A percentile compares a stretch with the other conserved stretches of the same genome.
Conservation (phyloP, 169 alveolate genomes). For the Pseudocohnilembus persalinus region DNA sequence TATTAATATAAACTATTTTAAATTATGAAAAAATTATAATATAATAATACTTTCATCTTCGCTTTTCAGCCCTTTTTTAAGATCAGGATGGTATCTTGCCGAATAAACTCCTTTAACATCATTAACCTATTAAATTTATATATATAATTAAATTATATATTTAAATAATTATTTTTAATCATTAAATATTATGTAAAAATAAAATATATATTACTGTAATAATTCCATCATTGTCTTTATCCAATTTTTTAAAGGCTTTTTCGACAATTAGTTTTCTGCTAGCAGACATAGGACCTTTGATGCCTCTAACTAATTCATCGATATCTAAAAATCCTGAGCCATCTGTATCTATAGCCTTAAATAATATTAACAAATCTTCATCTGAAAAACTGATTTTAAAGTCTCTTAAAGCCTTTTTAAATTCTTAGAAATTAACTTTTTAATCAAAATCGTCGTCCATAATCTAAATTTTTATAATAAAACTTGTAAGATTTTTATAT, state of each 20-base stretch:
- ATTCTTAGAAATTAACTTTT: constrained; percentile 60
- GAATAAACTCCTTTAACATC: constrained; percentile 56
- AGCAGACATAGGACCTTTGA: constrained; percentile 57
- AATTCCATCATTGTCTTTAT: constrained; percentile 48
- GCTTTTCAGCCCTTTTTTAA: constrained; percentile 66
- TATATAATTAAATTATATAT: background rate
- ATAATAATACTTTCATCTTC: constrained; percentile 56
- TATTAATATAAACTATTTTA: too few species aligned
- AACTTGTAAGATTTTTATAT: background rate
- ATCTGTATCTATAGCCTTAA: constrained; percentile 51
- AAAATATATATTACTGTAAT: constrained; percentile 5
- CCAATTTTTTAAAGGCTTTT: constrained; percentile 60
- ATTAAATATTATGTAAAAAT: too few species aligned
- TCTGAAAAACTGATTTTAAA: constrained; percentile 54
- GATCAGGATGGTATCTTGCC: constrained; percentile 78
- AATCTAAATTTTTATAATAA: background rate
- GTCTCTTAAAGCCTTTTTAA: constrained; percentile 63
- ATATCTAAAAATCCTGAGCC: constrained; percentile 54
- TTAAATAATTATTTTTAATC: too few species aligned
- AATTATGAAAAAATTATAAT: too few species aligned
- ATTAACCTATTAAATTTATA: constrained; percentile 32
- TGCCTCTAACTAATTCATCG: constrained; percentile 57
- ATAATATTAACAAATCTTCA: constrained; percentile 53
- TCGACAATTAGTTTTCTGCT: constrained; percentile 47
- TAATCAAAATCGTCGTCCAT: constrained; percentile 70